Conservation (phyloP, 2,329 filamentous ascomycete genomes). For the Colletotrichum sp. region DNA sequence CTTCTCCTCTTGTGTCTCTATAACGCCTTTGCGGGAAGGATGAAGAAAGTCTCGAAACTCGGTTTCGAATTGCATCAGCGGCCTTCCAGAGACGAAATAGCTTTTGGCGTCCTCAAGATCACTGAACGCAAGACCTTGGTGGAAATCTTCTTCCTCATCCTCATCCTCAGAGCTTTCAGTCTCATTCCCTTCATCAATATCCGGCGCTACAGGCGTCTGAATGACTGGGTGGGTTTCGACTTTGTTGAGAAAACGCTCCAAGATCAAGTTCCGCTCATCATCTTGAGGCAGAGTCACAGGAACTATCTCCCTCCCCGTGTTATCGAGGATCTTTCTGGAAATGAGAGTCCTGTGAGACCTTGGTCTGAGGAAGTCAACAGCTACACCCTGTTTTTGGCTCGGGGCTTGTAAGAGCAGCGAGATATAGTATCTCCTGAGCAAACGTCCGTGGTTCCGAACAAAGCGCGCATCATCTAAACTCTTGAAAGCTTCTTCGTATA, state of each 20-base stretch:
- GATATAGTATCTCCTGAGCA: background rate
- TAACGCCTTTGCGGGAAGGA: accelerated
- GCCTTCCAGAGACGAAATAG: background rate
- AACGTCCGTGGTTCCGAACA: background rate
- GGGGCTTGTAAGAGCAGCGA: background rate
- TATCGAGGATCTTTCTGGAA: background rate
- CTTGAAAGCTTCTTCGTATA: background rate
- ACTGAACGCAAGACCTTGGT: accelerated
- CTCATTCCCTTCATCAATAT: background rate
- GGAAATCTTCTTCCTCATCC: background rate
- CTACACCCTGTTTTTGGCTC: background rate
- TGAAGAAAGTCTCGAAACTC: background rate
- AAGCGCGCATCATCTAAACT: background rate
- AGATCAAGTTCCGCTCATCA: background rate
- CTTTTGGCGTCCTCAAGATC: background rate
- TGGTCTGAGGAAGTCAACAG: background rate
- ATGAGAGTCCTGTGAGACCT: background rate
- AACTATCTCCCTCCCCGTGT: background rate
- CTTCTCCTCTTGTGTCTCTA: background rate
- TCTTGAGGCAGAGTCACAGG: background rate
- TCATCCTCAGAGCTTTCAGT: background rate
- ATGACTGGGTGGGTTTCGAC: no score
- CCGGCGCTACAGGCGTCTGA: no score
- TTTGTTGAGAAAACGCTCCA: background rate
- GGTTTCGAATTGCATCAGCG: background rate